Evolutionary conservation across 345 rosid species (phyloP), one percentile per base, ranked within the genome.

Genomic region (Rhizophora apiculata): DNA sequence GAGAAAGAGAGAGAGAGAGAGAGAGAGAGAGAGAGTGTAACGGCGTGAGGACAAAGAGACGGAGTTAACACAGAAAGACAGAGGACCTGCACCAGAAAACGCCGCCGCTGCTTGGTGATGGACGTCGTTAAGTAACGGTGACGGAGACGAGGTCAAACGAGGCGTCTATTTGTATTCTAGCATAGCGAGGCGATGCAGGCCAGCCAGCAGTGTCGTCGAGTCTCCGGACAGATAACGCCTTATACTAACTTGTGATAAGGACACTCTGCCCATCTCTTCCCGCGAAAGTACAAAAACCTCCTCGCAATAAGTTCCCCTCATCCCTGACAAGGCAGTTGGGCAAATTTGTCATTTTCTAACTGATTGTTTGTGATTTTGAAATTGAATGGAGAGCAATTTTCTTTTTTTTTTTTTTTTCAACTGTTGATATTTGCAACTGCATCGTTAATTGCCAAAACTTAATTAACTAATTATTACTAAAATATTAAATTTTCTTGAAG

Each of bases 121-220:
- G 71, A 76, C 59, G 80, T 60, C 85, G 85, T 83, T 80, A 76
- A 0, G 56, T 83, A 72, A 84, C 91, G 81, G 46, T 58, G 69
- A 67, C 4, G 29, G 30, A 34, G 61, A 61, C 15, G 49, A 7
- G 70, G 85, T 82, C 85, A 77, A 72, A 81, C 70, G 54, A 32
- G 85, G 80, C 79, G 84, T 72, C 86, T 43, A 37, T 4, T 19
- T 10, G 29, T 9, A 26, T 5, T 21, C 10, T n/a, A 53, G 9
- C 24, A 4, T 2, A 30, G 59, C 15, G 59, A 13, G 29, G 24
- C 10, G 24, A 19, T 10, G 22, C 11, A 53, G 22, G 20, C 13
- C 26, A 2, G 29, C 9, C 1, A 8, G 3, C 27, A 3, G 1
- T 1, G 6, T 27, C 60, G 1, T 9, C 2, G 16, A 56, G 60